Conservation (phyloP, 2,329 filamentous ascomycete genomes). For the Alternaria conjuncta region DNA sequence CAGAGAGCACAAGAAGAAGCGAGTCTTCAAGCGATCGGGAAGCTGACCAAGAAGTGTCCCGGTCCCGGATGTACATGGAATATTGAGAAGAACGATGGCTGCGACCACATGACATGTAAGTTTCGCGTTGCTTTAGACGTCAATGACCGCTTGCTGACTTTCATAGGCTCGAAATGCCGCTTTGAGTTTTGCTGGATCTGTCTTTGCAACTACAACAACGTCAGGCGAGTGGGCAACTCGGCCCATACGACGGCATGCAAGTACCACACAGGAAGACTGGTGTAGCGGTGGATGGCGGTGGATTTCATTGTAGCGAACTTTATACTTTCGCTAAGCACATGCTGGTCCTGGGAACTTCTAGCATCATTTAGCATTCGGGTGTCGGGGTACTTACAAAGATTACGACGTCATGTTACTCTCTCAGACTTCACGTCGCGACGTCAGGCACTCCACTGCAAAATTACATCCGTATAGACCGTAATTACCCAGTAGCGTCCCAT, state of each 20-base stretch:
- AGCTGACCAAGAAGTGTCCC: constrained; percentile 50
- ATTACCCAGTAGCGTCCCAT: not conserved
- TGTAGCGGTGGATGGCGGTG: not conserved
- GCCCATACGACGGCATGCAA: constrained; percentile 29
- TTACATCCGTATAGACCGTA: not conserved
- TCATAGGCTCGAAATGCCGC: constrained; percentile 41
- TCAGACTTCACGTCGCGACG: not conserved
- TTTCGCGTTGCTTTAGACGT: too few relatives aligned
- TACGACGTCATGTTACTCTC: not conserved
- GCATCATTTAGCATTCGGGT: not conserved
- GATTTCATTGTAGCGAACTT: not conserved
- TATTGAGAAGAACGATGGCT: constrained; percentile 52
- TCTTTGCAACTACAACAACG: constrained; percentile 34
- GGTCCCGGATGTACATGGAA: constrained; percentile 41
- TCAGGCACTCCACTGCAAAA: not conserved
- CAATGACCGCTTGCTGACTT: constrained; percentile 7
- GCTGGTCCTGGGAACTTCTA: not conserved
- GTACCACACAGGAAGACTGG: constrained; percentile 23
- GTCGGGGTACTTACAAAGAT: not conserved
- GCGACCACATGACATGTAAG: constrained; percentile 53
- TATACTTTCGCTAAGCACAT: not conserved
- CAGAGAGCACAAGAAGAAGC: constrained; percentile 36
- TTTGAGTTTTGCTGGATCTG: constrained; percentile 54
- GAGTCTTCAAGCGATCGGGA: constrained; percentile 35
- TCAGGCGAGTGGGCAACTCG: constrained; percentile 26